phyloP scores from a whole-genome alignment of 768 basidiomycete species.

The Amanita pallidorosea region DNA sequence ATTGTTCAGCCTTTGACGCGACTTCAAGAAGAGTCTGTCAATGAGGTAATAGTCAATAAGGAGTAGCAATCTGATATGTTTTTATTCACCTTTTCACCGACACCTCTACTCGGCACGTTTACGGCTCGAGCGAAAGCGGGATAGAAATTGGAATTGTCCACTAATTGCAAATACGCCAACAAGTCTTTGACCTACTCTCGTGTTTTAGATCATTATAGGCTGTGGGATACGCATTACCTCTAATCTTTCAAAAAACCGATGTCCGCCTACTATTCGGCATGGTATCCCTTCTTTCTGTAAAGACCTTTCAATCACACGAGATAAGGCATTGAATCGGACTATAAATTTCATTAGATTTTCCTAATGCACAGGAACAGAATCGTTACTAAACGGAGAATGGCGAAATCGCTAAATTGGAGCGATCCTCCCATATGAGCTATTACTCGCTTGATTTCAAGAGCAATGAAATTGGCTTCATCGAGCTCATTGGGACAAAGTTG shows the following conservation, averaged over 20 bases:
- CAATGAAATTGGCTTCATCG: constrained; percentile 63
- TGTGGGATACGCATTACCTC: constrained; percentile 35
- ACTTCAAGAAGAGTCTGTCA: constrained; percentile 53
- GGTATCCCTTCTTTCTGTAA: constrained; percentile 77
- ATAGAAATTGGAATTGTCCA: constrained; percentile 58
- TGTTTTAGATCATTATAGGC: background rate
- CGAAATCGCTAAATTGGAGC: constrained; percentile 68
- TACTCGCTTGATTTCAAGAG: constrained; percentile 65
- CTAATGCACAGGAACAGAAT: background rate
- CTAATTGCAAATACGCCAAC: constrained; percentile 71
- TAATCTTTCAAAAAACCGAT: constrained; percentile 78
- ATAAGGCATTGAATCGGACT: constrained; percentile 80
- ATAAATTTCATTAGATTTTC: constrained; percentile 1
- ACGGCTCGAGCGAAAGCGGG: constrained; percentile 66
- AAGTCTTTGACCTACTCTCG: constrained; percentile 61
- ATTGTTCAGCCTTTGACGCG: constrained; percentile 35
- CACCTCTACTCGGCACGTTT: constrained; percentile 59
- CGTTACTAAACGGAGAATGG: constrained; percentile 55
- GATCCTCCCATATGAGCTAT: constrained; percentile 67
- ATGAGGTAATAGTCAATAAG: background rate
- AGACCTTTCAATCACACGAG: constrained; percentile 62
- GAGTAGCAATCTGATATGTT: background rate
- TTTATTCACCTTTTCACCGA: constrained; percentile 63
- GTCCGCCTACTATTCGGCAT: constrained; percentile 63
- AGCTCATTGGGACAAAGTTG: constrained; percentile 40